A percentile compares a stretch with the other conserved stretches of the same genome.
These are phyloP conservation scores for Yamadazyma phyllophila DNA, from an alignment of 805 yeast genomes.

Conservation along the genomic window DNA sequence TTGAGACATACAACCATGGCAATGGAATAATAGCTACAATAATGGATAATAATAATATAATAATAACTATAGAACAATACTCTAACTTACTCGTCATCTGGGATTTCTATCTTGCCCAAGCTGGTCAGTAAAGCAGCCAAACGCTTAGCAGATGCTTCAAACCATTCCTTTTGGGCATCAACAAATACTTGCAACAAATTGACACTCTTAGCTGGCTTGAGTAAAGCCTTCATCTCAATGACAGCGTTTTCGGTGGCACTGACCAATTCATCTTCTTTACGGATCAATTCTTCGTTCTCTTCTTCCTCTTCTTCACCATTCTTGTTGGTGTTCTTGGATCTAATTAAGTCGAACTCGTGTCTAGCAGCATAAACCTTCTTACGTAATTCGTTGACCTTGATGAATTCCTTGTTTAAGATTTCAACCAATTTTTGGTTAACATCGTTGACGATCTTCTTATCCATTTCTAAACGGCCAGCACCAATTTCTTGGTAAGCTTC, in stretches of 20 bases:
- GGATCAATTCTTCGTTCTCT: conserved; percentile 51
- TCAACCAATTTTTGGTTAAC: conserved; percentile 56
- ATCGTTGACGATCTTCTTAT: conserved; percentile 55
- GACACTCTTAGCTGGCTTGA: conserved; percentile 64
- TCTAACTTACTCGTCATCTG: conserved; percentile 27
- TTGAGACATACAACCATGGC: too few species aligned
- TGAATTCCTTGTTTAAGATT: conserved; percentile 56
- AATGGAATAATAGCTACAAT: too few species aligned
- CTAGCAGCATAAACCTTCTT: conserved; percentile 69
- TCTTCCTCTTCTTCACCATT: conserved; percentile 50
- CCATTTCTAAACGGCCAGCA: conserved; percentile 67
- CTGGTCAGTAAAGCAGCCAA: conserved; percentile 28
- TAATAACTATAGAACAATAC: neutral
- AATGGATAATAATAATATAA: neutral
- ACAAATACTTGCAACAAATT: conserved; percentile 64
- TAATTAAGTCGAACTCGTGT: conserved; percentile 63
- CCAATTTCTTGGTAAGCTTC: conserved; percentile 63
- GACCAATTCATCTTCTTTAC: conserved; percentile 74
- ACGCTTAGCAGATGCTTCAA: conserved; percentile 33
- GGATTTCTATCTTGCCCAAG: conserved; percentile 33
- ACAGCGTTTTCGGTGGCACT: conserved; percentile 77
- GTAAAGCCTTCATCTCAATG: conserved; percentile 70
- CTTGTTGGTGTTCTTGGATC: conserved; percentile 42
- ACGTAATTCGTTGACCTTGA: conserved; percentile 58
- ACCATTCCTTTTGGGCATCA: conserved; percentile 63